These are phyloP conservation scores for Triglochin maritima DNA, from an alignment of 106 monocot genomes.

Conservation along the genomic window DNA sequence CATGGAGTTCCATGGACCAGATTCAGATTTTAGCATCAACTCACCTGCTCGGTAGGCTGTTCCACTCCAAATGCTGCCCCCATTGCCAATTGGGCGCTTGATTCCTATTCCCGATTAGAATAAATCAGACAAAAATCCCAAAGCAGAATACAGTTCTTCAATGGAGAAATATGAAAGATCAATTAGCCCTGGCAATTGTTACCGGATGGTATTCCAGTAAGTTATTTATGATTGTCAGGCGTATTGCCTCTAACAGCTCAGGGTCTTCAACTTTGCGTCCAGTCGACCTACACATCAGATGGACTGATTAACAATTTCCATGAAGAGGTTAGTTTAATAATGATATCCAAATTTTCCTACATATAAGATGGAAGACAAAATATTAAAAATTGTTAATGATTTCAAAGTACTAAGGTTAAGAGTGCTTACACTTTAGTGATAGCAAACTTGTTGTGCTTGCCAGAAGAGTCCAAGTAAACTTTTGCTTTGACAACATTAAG, in stretches of 20 bases:
- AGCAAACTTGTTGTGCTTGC: conserved; percentile 88
- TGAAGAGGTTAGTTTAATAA: background rate
- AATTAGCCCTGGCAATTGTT: conserved; percentile 4
- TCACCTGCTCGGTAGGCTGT: conserved; percentile 36
- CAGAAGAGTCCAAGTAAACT: conserved; percentile 81
- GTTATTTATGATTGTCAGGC: conserved; percentile 90
- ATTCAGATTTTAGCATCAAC: background rate
- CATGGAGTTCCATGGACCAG: background rate
- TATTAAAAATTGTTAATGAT: background rate
- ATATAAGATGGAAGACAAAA: background rate
- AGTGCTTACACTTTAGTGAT: conserved; percentile 74
- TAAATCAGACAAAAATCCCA: background rate
- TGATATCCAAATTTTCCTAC: background rate
- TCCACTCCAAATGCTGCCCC: conserved; percentile 82
- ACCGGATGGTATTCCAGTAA: conserved; percentile 89
- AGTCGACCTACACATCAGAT: conserved; percentile 46
- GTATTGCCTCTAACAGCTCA: conserved; percentile 88
- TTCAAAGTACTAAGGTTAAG: background rate
- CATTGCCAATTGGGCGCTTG: conserved; percentile 82
- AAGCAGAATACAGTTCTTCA: background rate
- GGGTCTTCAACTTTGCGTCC: conserved; percentile 88
- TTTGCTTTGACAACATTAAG: conserved; percentile 93
- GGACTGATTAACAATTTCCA: background rate
- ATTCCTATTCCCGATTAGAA: conserved; percentile 47
- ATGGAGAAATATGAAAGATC: background rate